A percentile compares a stretch with the other conserved stretches of the same genome.
phyloP scores from a whole-genome alignment of 129 eudicot species.

The Heracleum sosnowskyi region DNA sequence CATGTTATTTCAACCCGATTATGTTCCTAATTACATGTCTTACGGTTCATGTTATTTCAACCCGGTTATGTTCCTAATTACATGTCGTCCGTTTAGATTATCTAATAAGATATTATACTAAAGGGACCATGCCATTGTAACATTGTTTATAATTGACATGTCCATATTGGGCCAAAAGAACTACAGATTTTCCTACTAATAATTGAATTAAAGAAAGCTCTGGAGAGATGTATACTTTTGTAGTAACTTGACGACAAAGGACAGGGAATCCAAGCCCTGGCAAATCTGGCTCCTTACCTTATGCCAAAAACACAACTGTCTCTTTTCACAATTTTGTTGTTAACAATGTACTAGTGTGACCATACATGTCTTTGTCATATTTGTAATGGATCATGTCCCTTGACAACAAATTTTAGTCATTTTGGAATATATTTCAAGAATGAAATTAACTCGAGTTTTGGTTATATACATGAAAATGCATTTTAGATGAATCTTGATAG shows the following conservation, averaged over 20 bases:
- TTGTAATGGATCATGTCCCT: neutral
- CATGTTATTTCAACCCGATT: neutral
- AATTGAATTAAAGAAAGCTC: neutral
- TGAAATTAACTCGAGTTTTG: neutral
- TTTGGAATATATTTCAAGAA: neutral
- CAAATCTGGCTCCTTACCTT: neutral
- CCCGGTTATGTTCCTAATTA: neutral
- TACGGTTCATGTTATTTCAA: neutral
- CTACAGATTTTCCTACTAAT: neutral
- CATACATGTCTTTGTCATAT: conserved; percentile 3
- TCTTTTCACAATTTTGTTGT: conserved; percentile 1
- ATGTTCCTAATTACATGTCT: neutral
- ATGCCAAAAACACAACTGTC: conserved; percentile 4
- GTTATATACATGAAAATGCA: neutral
- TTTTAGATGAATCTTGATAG: neutral
- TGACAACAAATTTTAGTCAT: neutral
- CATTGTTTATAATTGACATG: too few relatives aligned
- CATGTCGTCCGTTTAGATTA: too few relatives aligned
- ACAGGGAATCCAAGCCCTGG: conserved; percentile 3
- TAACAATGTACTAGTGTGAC: neutral
- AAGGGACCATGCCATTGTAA: too few relatives aligned
- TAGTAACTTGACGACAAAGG: neutral
- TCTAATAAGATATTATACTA: too few relatives aligned
- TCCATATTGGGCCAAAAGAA: neutral
- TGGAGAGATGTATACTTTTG: neutral